These are phyloP conservation scores for Pisolithus albus DNA, from an alignment of 768 basidiomycete species.

Conservation along the genomic window DNA sequence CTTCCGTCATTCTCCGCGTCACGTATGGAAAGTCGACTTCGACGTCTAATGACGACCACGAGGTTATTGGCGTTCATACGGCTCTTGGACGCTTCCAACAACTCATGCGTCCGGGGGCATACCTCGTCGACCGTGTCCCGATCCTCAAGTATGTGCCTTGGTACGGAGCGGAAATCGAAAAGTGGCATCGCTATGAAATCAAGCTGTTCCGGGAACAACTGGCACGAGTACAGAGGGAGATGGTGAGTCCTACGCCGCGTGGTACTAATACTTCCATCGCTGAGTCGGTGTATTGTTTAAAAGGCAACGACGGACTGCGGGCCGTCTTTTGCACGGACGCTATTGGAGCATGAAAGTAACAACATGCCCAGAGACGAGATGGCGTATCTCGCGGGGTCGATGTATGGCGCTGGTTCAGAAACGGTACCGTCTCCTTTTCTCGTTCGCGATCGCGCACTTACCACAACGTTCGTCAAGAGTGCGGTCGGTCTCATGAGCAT, in stretches of 20 bases:
- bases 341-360: slow-evolving; percentile 42
- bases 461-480: slow-evolving; percentile 22
- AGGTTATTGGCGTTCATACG: slow-evolving; percentile 12
- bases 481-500: slow-evolving; percentile 44
- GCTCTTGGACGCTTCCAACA: slow-evolving; percentile 18
- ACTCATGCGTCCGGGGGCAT: slow-evolving; percentile 26
- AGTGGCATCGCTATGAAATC: slow-evolving; percentile 46
- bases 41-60: slow-evolving; percentile 17
- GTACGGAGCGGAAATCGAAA: slow-evolving; percentile 44
- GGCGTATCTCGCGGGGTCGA: slow-evolving; percentile 50
- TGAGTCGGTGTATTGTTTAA: no score
- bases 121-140: slow-evolving; percentile 30
- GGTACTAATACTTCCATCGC: not conserved
- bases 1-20: slow-evolving; percentile 17
- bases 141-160: slow-evolving; percentile 44
- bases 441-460: no score
- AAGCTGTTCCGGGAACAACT: slow-evolving; percentile 46
- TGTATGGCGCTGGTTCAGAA: slow-evolving; percentile 56
- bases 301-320: slow-evolving; percentile 9
- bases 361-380: slow-evolving; percentile 43
- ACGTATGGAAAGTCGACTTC: slow-evolving; percentile 21
- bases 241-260: slow-evolving; percentile 24
- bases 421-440: slow-evolving; percentile 26
- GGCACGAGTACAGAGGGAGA: slow-evolving; percentile 34
- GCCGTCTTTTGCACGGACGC: slow-evolving; percentile 43